A percentile compares a stretch with the other conserved stretches of the same genome.
Conservation (phyloP, 345 rosid genomes). For the Pelargonium nanum region DNA sequence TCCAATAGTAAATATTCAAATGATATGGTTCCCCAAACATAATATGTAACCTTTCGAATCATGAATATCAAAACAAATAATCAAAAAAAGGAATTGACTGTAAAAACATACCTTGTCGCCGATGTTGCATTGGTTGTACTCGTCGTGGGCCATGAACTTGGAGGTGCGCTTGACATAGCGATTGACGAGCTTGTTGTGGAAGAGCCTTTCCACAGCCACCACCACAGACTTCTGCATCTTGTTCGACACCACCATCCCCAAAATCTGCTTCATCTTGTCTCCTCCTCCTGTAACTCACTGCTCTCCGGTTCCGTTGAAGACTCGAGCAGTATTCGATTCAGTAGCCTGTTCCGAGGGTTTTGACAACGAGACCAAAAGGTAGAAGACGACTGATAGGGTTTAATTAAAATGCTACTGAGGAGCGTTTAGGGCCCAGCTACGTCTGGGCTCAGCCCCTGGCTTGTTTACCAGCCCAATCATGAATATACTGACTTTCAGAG, state of each 20-base stretch:
- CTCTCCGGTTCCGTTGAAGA: too few relatives aligned
- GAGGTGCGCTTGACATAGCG: conserved; percentile 88
- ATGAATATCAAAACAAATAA: too few relatives aligned
- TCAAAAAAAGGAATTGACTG: neutral
- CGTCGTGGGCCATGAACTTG: conserved; percentile 96
- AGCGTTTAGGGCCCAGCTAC: too few relatives aligned
- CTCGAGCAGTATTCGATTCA: neutral
- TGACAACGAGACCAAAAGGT: neutral
- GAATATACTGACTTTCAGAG: too few relatives aligned
- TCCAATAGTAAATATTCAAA: too few relatives aligned
- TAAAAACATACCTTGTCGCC: conserved; percentile 54
- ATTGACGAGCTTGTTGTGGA: conserved; percentile 66
- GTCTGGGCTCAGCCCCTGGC: too few relatives aligned
- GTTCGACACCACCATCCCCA: conserved; percentile 59
- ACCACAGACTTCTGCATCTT: conserved; percentile 79
- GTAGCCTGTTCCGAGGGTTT: neutral
- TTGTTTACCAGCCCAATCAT: too few relatives aligned
- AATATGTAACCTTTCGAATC: too few relatives aligned
- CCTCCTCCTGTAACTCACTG: neutral
- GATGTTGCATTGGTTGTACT: conserved; percentile 57
- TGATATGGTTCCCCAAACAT: too few relatives aligned
- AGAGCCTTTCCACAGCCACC: conserved; percentile 75
- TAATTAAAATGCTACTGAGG: too few relatives aligned
- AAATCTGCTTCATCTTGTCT: conserved; percentile 31
- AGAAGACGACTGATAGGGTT: too few relatives aligned